These are phyloP conservation scores for Erythrobasidium hasegawianum DNA, from an alignment of 1,284 basidiomycete genomes.

Conservation along the genomic window DNA sequence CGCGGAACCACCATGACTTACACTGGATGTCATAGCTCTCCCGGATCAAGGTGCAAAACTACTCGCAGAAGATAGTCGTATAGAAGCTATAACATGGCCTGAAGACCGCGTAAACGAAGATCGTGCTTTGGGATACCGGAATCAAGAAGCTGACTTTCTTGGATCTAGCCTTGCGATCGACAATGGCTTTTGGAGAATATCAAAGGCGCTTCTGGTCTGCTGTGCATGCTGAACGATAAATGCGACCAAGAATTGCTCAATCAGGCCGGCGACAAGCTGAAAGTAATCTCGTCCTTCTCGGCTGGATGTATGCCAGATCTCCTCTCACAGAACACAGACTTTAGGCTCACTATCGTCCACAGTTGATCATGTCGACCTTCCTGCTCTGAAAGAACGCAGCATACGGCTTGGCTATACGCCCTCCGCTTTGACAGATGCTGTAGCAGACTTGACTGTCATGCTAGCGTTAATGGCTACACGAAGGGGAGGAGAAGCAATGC, in stretches of 20 bases:
- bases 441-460: constrained; percentile 82
- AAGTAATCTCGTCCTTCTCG: constrained; percentile 77
- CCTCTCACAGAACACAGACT: too few species aligned
- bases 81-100: constrained; percentile 24
- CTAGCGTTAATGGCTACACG: constrained; percentile 85
- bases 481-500: constrained; percentile 58
- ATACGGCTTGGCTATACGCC: constrained; percentile 74
- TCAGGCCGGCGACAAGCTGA: constrained; percentile 59
- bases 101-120: constrained; percentile 17
- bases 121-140: neutral
- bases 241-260: constrained; percentile 66
- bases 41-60: constrained; percentile 28
- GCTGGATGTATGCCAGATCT: constrained; percentile 43
- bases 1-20: neutral
- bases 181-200: constrained; percentile 76
- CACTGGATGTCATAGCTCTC: constrained; percentile 2
- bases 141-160: neutral
- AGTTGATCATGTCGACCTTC: constrained; percentile 71
- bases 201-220: constrained; percentile 60
- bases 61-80: constrained; percentile 20
- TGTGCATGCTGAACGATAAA: constrained; percentile 69
- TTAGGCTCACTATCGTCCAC: neutral
- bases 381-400: constrained; percentile 60
- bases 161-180: constrained; percentile 58
- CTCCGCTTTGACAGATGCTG: constrained; percentile 51